phyloP scores from a whole-genome alignment of 192 early-diverging fungal species.

The Coemansia sp. region DNA sequence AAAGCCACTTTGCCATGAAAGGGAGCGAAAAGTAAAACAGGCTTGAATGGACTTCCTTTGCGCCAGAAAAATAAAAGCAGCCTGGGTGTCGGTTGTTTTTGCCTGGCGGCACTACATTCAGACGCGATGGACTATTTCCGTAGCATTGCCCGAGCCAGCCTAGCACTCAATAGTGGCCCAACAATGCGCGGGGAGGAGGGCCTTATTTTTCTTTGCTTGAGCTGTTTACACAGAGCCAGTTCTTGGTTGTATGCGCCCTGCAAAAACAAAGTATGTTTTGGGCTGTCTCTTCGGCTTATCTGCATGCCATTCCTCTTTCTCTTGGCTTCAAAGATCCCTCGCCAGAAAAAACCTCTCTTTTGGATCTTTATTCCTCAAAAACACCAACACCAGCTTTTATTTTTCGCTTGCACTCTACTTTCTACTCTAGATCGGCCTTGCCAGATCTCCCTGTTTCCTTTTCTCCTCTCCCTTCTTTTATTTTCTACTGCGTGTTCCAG shows the following conservation, averaged over 20 bases:
- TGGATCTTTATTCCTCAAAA: no score
- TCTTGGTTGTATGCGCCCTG: no score
- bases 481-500: neutral
- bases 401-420: neutral
- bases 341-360: no score
- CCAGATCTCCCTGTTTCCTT: constrained; percentile 6
- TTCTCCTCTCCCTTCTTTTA: neutral
- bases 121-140: constrained; percentile 1
- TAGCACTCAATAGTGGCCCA: constrained; percentile 11
- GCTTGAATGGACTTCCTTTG: neutral
- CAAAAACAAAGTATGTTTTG: no score
- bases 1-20: no score
- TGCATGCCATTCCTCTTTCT: constrained; percentile 3
- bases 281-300: neutral
- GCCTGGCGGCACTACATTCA: constrained; percentile 6
- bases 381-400: neutral
- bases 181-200: constrained; percentile 5
- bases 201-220: neutral
- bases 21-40: no score
- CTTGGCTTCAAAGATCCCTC: neutral
- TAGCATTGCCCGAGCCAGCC: neutral
- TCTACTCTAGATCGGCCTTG: constrained; percentile 14
- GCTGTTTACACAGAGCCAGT: constrained; percentile 4
- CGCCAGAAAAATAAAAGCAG: neutral
- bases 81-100: neutral